phyloP scores from a whole-genome alignment of 176 grass and related monocot species.

The Carex pumila region DNA sequence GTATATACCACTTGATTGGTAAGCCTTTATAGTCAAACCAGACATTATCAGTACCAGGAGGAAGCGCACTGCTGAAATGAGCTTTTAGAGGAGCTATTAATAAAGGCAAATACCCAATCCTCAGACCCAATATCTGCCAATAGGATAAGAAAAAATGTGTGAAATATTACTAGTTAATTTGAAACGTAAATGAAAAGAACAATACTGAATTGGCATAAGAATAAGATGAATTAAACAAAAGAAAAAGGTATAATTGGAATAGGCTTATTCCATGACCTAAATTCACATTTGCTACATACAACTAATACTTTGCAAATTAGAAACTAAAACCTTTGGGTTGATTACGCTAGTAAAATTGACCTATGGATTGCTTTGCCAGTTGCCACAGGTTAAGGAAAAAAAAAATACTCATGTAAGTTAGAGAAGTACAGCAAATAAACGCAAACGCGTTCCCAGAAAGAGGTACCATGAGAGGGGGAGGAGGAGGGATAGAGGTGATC shows the following conservation, averaged over 20 bases:
- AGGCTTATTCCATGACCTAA: not conserved
- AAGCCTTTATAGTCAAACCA: constrained; percentile 99
- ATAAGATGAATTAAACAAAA: not conserved
- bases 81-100: constrained; percentile 76
- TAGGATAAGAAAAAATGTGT: not conserved
- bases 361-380: not conserved
- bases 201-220: not conserved
- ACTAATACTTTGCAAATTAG: not conserved
- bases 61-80: constrained; percentile 77
- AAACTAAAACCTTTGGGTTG: not conserved
- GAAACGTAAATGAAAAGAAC: not conserved
- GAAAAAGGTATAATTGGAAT: not conserved
- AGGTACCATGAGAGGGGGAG: constrained; percentile 68
- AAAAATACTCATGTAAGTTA: not conserved
- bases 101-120: constrained; percentile 81
- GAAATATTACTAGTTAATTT: constrained; percentile 4
- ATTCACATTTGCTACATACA: not conserved
- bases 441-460: not conserved
- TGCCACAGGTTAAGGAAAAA: not conserved
- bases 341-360: no score
- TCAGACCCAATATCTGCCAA: constrained; percentile 64
- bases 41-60: constrained; percentile 72
- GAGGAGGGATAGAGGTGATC: constrained; percentile 80
- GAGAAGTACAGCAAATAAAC: not conserved
- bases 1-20: constrained; percentile 79